These are phyloP conservation scores for Marvania coccoides DNA, from an alignment of 139 green algal species.

Conservation along the genomic window DNA sequence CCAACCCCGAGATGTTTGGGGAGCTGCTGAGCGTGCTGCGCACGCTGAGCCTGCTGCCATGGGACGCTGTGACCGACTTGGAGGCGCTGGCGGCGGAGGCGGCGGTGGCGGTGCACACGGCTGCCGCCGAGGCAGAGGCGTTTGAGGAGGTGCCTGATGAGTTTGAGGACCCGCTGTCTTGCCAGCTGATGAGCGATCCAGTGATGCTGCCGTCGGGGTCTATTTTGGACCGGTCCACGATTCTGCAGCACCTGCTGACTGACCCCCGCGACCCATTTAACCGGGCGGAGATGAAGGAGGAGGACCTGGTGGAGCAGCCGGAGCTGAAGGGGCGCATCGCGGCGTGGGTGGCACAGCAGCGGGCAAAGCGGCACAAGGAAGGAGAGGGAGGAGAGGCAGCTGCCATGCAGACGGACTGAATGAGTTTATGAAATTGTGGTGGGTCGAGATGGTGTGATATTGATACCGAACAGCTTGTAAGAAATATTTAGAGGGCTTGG, in stretches of 20 bases:
- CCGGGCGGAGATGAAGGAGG: conserved; percentile 48
- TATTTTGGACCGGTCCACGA: conserved; percentile 73
- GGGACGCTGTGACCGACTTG: conserved; percentile 43
- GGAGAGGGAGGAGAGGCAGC: too few relatives aligned
- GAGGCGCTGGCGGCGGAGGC: conserved; percentile 34
- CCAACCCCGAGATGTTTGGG: conserved; percentile 53
- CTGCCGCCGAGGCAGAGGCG: conserved; percentile 56
- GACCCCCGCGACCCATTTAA: conserved; percentile 87
- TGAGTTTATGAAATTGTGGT: too few relatives aligned
- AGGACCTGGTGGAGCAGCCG: conserved; percentile 41
- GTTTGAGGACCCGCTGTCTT: conserved; percentile 84
- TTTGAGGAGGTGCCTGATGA: conserved; percentile 75
- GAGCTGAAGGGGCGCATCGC: conserved; percentile 77
- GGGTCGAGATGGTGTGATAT: too few relatives aligned
- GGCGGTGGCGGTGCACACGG: background rate
- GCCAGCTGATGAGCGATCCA: conserved; percentile 83
- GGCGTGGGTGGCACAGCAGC: conserved; percentile 53
- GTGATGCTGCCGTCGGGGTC: conserved; percentile 67
- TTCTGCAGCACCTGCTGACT: conserved; percentile 81
- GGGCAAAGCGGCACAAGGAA: too few relatives aligned
- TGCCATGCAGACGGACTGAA: too few relatives aligned
- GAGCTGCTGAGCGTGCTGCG: conserved; percentile 52
- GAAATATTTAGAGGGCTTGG: too few relatives aligned
- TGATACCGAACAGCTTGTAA: too few relatives aligned
- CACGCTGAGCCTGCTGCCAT: conserved; percentile 29